Evolutionary conservation across 176 grass and related monocot genomes (phyloP).

Genomic region (Eleusine coracana): DNA sequence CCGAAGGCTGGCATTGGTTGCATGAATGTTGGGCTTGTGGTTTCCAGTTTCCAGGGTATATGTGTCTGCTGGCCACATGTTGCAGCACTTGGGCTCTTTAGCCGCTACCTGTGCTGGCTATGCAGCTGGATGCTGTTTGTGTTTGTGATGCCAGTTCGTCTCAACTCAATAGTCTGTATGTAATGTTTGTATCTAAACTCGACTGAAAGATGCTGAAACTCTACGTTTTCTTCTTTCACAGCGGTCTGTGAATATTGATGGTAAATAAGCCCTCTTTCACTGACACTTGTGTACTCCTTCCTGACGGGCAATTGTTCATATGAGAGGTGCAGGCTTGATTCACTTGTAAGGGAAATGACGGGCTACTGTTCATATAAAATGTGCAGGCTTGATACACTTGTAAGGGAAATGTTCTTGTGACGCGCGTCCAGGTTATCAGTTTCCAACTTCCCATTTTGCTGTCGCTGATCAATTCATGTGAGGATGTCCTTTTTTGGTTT

Average conservation of each 20-base stretch:
- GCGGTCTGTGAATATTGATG: constrained; percentile 32
- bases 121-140: neutral
- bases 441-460: too few species aligned
- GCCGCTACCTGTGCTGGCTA: neutral
- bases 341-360: too few species aligned
- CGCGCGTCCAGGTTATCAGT: too few species aligned
- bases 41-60: neutral
- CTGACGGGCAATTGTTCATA: neutral
- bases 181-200: neutral
- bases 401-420: too few species aligned
- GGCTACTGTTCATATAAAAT: neutral
- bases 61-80: neutral
- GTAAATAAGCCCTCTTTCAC: neutral
- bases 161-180: neutral
- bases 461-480: too few species aligned
- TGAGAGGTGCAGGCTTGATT: neutral
- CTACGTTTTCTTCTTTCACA: constrained; percentile 6
- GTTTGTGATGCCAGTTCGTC: constrained; percentile 5
- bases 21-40: neutral
- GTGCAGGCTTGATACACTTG: neutral
- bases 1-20: neutral
- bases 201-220: neutral
- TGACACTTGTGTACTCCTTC: too few species aligned
- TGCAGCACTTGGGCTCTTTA: neutral
- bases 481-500: too few species aligned